Evolutionary conservation across 495 filamentous ascomycete species (phyloP), one percentile per base, ranked within the genome.

Genomic region (Lasiosphaeris hirsuta): DNA sequence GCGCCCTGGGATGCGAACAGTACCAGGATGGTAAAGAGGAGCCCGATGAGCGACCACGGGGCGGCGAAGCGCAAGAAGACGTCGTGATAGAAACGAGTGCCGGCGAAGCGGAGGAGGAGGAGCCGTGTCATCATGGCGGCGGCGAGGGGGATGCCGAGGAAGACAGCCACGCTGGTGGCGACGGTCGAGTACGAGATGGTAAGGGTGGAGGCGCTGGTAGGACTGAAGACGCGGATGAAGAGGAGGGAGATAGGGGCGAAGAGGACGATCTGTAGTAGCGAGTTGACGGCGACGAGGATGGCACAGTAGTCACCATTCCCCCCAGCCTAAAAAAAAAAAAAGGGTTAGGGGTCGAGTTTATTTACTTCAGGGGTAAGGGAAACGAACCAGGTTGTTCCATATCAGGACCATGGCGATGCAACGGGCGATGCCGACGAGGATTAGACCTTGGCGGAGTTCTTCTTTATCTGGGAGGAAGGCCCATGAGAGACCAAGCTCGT

Each of bases 271-370:
- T 96, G 91, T 8, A 96, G 76, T 19, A 95, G 65, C 0, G 90
- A 93, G 70, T 96, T 96, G 63, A 96, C 70, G 37, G 91, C 92
- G 0, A 96, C 91, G 2, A 96, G 84, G 58, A 96, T 90, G 35
- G 92, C 91, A 69, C 92, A 96, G 73, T 96, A 95, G 61, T 94
- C 88, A 19, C 62, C 73, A 61, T 96, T 86, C 10, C 91, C 91
- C 4, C 85, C 86, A 7, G 91, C 90, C 0, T 92, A 30, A 30
- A 30, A 30, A 30, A 5, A 30, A 30, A 30, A 30, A 30, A 5
- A 5, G 23, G 23, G 23, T 30, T 30, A 30, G 23, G 23, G 23
- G 23, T 30, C 5, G 23, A 5, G 75, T 86, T 86, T 33, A 30
- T 54, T 39, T 4, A 14, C 14, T 3, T 49, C 23, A 34, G 18